Conservation (phyloP, 1,284 basidiomycete species). For the Austroboletus rostrupii region DNA sequence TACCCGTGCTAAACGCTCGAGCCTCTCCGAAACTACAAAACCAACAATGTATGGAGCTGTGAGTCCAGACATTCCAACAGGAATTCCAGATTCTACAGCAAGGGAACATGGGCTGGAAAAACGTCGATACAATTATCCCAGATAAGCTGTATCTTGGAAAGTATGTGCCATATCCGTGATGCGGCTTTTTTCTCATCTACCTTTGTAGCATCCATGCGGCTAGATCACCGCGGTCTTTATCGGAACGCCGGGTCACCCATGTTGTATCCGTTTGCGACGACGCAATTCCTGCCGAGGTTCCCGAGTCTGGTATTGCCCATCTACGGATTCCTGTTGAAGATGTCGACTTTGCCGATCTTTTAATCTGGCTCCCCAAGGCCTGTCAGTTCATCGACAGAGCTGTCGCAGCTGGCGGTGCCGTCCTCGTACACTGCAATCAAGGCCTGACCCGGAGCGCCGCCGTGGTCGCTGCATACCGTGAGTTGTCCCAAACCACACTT, state of each 20-base stretch:
- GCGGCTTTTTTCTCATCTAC: constrained; percentile 24
- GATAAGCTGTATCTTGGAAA: constrained; percentile 71
- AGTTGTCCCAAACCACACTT: constrained; percentile 23
- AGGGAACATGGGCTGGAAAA: constrained; percentile 62
- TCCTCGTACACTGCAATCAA: constrained; percentile 82
- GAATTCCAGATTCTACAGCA: constrained; percentile 25
- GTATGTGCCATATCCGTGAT: constrained; percentile 40
- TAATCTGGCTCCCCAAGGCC: constrained; percentile 73
- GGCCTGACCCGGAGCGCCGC: constrained; percentile 80
- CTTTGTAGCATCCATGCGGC: constrained; percentile 60
- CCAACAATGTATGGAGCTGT: constrained; percentile 24
- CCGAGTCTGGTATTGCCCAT: constrained; percentile 67
- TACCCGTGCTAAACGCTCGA: constrained; percentile 19
- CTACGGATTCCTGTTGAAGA: constrained; percentile 74
- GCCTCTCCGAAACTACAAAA: constrained; percentile 30
- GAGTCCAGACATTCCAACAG: constrained; percentile 24
- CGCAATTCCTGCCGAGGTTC: constrained; percentile 67
- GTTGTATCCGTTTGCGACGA: constrained; percentile 73
- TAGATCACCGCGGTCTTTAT: constrained; percentile 66
- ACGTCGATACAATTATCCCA: constrained; percentile 68
- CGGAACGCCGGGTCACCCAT: constrained; percentile 72
- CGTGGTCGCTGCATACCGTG: constrained; percentile 79
- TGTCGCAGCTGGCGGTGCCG: constrained; percentile 59
- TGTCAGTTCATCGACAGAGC: constrained; percentile 80
- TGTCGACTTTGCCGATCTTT: constrained; percentile 78